Base-by-base conservation (phyloP, 495 filamentous ascomycete genomes). In the Ramalina intermedia region DNA sequence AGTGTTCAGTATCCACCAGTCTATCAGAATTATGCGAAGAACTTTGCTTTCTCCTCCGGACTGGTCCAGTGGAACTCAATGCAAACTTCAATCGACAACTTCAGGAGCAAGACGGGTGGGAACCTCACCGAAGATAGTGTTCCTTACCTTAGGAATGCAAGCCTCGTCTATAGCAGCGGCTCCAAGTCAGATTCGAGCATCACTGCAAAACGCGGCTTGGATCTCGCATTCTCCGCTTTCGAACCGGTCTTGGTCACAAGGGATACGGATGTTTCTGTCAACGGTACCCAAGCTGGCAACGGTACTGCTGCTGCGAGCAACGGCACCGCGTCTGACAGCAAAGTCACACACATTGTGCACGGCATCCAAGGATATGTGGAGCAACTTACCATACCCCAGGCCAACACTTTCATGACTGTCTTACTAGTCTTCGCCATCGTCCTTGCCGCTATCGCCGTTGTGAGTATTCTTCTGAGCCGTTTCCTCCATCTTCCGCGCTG, bases 401-500 rank as follows among this genome's bases (percentile, higher is more conserved):
- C 84, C 9, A 91, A 96, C 64, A 88, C 86, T 7, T 98, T 98
- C 66, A 94, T 98, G 90, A 95, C 91, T 1, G 79, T 95, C 6
- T 69, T 96, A 1, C 65, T 96, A 43, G 74, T 96, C 44, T 93
- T 91, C 49, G 84, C 85, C 51, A 89, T 94, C 53, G 74, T 94
- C 24, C 72, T 96, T 46, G 91, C 79, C 4, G 77, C 79, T 8
- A 85, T 98, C 52, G 80, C 80, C 24, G 87, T 95, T 18, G 81
- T 24, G 23, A 24, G 23, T 24, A 24, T 24, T 4, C 3, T 24
- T 24, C 23, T 24, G 23, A 24, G 23, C 4, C 23, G 3, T 24
- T 24, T 24, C 4, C 23, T 24, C 23, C 23, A 4, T 24, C 23
- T 24, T 24, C 18, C 2, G 23, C 23, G 23, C 2, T 24, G 6